These are phyloP conservation scores for Pyrus hybrid DNA, from an alignment of 331 rosid genomes.

Conservation along the genomic window DNA sequence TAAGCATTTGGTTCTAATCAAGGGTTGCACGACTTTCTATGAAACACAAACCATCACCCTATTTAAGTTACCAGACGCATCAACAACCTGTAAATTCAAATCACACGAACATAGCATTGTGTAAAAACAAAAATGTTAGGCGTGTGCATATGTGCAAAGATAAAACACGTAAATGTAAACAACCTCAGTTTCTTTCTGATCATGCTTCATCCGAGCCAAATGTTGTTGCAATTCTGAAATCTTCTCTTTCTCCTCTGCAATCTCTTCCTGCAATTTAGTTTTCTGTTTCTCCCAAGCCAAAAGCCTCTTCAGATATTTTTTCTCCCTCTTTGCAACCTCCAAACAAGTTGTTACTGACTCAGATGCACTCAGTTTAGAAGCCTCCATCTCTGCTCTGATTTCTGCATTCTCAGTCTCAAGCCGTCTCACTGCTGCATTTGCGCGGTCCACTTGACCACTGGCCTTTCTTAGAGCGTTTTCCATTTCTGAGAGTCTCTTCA, in stretches of 20 bases:
- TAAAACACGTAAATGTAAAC: neutral
- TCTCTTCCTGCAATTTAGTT: slow-evolving; percentile 69
- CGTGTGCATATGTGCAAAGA: neutral
- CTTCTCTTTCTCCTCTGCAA: slow-evolving; percentile 58
- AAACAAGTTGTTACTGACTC: slow-evolving; percentile 71
- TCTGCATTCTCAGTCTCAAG: slow-evolving; percentile 91
- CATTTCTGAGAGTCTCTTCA: slow-evolving; percentile 87
- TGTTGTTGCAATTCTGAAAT: slow-evolving; percentile 43
- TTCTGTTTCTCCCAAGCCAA: slow-evolving; percentile 94
- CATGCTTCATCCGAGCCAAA: slow-evolving; percentile 43
- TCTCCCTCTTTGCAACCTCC: slow-evolving; percentile 90
- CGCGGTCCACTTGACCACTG: slow-evolving; percentile 85
- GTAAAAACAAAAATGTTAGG: neutral
- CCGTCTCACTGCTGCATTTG: slow-evolving; percentile 73
- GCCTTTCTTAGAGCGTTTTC: slow-evolving; percentile 87
- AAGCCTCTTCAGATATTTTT: slow-evolving; percentile 62
- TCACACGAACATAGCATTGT: neutral
- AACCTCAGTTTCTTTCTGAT: slow-evolving; percentile 75
- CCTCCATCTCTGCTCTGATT: slow-evolving; percentile 97
- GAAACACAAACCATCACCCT: neutral
- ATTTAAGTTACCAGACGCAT: neutral
- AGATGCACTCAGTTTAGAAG: slow-evolving; percentile 88
- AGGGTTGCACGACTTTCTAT: neutral
- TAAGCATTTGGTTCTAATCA: neutral
- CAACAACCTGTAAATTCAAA: neutral